Conservation (phyloP, 306 rosid genomes). For the Prunus fruticosa region DNA sequence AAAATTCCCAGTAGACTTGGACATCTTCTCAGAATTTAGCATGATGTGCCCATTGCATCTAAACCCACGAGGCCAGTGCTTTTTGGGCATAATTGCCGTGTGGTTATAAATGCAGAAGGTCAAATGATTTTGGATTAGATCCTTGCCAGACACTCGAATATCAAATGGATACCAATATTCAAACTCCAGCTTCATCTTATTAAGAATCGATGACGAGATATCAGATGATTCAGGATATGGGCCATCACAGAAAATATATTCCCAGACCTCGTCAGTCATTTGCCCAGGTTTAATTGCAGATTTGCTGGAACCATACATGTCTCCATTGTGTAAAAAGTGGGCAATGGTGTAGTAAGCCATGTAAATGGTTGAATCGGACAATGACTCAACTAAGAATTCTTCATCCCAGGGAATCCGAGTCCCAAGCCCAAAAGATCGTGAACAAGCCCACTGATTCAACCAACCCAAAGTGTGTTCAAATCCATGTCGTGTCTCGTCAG, state of each 20-base stretch:
- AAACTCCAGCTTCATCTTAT: constrained; percentile 82
- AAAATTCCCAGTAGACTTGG: constrained; percentile 93
- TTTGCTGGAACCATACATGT: constrained; percentile 58
- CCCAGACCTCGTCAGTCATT: constrained; percentile 85
- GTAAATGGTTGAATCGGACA: constrained; percentile 91
- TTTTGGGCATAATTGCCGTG: constrained; percentile 65
- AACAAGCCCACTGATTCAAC: constrained; percentile 98
- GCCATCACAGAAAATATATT: constrained; percentile 71
- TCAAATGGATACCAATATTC: constrained; percentile 98
- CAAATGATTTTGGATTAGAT: constrained; percentile 88
- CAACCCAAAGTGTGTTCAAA: constrained; percentile 87
- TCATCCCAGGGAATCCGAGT: constrained; percentile 96
- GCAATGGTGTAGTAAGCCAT: constrained; percentile 95
- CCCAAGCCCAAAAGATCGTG: constrained; percentile 94
- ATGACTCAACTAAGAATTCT: constrained; percentile 75
- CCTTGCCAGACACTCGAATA: constrained; percentile 94
- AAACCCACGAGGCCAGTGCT: constrained; percentile 86
- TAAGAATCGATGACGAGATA: constrained; percentile 51
- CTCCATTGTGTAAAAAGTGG: constrained; percentile 63
- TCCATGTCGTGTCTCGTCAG: constrained; percentile 84
- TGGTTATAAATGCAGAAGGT: constrained; percentile 86
- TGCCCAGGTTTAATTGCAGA: constrained; percentile 67
- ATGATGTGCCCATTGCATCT: constrained; percentile 91
- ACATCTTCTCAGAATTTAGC: constrained; percentile 92
- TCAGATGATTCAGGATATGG: constrained; percentile 62